Base-by-base conservation (phyloP, 768 basidiomycete species). In the Naematelia aurantialba region DNA sequence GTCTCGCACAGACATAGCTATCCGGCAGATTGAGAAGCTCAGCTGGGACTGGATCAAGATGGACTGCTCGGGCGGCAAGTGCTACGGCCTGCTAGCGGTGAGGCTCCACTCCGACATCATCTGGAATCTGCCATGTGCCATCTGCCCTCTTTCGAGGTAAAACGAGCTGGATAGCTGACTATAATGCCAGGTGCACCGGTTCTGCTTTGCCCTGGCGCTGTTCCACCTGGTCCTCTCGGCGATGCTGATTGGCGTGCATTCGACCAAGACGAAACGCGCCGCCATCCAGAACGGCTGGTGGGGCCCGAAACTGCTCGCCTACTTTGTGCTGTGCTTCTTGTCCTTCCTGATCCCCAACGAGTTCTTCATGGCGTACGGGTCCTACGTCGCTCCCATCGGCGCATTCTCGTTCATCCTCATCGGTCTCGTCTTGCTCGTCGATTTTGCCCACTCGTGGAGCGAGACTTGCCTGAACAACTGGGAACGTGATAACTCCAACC, bases 211-310 rank as follows among this genome's bases (percentile, higher is more conserved):
- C 0, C 82, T 99, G 11, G 82, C 88, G 5, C 80, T 98, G 22
- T 88, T 97, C 78, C 94, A 99, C 75, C 79, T 86, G 55, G 80
- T 97, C 47, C 80, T 98, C 50, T 86, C 89, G 57, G 72, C 85
- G 0, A 81, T 85, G 27, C 84, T 99, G 39, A 82, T 96, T 58
- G 91, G 91, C 22, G 87, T 99, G 3, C 83, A 84, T 69, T 88
- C 93, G 69, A 98, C 96, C 5, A 84, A 85, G 58, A 87, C 92
- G 65, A 96, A 91, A 77, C 85, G 96, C 10, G 90, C 94, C 1
- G 88, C 91, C 17, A 85, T 99, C 58, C 96, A 99, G 81, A 99
- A 99, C 77, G 96, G 94, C 26, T 99, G 92, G 92, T 99, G 96
- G 96, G 96, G 96, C 22, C 94, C 92, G 1, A 99, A 99, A 75